Percentiles rank a stretch among this genome's conserved stretches.
Evolutionary conservation across 2,329 filamentous ascomycete genomes (phyloP).

Genomic region (Uncinocarpus reesii): DNA sequence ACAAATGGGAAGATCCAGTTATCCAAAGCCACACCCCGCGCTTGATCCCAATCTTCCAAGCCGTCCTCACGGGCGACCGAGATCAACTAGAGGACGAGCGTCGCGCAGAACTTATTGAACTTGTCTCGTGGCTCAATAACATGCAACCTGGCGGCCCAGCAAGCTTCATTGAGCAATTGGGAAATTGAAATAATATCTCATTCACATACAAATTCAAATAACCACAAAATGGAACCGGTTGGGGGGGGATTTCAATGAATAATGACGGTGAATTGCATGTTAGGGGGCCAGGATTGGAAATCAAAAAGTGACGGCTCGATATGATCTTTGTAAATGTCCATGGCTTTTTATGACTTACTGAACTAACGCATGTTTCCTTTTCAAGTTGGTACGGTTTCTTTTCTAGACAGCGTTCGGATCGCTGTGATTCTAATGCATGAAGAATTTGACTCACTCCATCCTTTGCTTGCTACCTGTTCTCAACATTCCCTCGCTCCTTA

Average conservation of each 20-base stretch:
- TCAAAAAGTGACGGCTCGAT: slow-evolving; percentile 9
- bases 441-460: too few species aligned
- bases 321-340: slow-evolving; percentile 5
- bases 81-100: slow-evolving; percentile 42
- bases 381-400: background rate
- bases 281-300: background rate
- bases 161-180: slow-evolving; percentile 26
- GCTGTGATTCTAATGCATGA: background rate
- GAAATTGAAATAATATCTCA: slow-evolving; percentile 6
- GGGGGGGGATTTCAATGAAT: slow-evolving; percentile 3
- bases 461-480: too few species aligned
- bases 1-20: slow-evolving; percentile 40
- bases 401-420: background rate
- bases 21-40: slow-evolving; percentile 38
- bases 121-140: slow-evolving; percentile 41
- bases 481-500: too few species aligned
- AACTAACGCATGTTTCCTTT: background rate
- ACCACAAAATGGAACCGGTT: background rate
- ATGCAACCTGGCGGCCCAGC: slow-evolving; percentile 34
- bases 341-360: slow-evolving; percentile 2
- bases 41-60: slow-evolving; percentile 40
- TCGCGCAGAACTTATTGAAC: slow-evolving; percentile 37
- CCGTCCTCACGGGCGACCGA: slow-evolving; percentile 36
- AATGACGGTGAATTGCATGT: slow-evolving; percentile 9
- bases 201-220: background rate